Percentiles rank a stretch among this genome's conserved stretches.
These are phyloP conservation scores for Talaromyces albobiverticillius DNA, from an alignment of 2,329 filamentous ascomycete genomes.

Conservation along the genomic window DNA sequence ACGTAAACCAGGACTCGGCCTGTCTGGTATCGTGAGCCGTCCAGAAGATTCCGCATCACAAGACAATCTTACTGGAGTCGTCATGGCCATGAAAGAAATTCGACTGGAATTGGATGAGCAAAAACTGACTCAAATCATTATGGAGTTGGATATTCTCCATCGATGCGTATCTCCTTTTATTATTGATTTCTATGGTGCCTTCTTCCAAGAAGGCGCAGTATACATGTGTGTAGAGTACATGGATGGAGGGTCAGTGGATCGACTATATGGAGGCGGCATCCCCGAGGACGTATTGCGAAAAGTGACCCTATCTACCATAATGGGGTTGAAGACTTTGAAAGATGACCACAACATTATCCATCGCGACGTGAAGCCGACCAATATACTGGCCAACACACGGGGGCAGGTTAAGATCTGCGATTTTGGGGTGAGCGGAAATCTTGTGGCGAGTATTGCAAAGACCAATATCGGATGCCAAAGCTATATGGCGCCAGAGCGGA, in stretches of 20 bases:
- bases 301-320: slow-evolving; percentile 83
- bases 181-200: slow-evolving; percentile 97
- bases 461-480: slow-evolving; percentile 99
- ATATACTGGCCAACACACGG: slow-evolving; percentile 84
- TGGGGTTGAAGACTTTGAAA: slow-evolving; percentile 89
- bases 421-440: slow-evolving; percentile 93
- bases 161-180: slow-evolving; percentile 94
- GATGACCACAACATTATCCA: slow-evolving; percentile 99
- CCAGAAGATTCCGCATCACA: slow-evolving; percentile 21
- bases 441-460: slow-evolving; percentile 95
- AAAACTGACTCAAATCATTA: slow-evolving; percentile 95
- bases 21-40: slow-evolving; percentile 57
- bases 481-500: slow-evolving; percentile 97
- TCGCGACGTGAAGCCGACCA: slow-evolving; percentile 98
- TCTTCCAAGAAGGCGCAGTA: slow-evolving; percentile 97
- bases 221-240: slow-evolving; percentile 99
- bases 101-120: slow-evolving; percentile 91
- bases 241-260: slow-evolving; percentile 97
- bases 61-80: slow-evolving; percentile 55
- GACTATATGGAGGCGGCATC: slow-evolving; percentile 85
- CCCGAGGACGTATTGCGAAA: slow-evolving; percentile 85
- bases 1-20: slow-evolving; percentile 57
- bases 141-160: slow-evolving; percentile 94
- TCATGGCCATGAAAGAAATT: slow-evolving; percentile 99
- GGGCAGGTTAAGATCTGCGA: slow-evolving; percentile 98